Percentiles rank a stretch among this genome's conserved stretches.
Conservation (phyloP, 257 asterid genomes). For the Rhazya stricta region DNA sequence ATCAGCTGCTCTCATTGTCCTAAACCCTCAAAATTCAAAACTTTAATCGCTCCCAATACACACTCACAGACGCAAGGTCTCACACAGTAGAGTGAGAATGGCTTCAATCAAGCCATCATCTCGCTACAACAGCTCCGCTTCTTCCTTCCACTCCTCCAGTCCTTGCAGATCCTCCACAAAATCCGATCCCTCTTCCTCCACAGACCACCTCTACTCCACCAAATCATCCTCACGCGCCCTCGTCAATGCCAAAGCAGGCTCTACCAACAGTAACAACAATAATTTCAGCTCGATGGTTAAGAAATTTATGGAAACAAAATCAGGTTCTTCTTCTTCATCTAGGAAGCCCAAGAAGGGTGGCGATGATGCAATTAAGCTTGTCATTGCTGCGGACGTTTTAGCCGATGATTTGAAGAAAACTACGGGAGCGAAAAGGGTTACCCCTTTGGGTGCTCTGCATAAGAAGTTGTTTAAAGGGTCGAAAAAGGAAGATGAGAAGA, state of each 20-base stretch:
- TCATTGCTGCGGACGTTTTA: slow-evolving; percentile 50
- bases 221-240: slow-evolving; percentile 35
- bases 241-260: slow-evolving; percentile 29
- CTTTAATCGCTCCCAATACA: slow-evolving; percentile 18
- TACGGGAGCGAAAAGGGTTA: slow-evolving; percentile 31
- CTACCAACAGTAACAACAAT: not conserved
- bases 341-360: slow-evolving; percentile 32
- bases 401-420: slow-evolving; percentile 75
- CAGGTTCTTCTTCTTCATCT: not conserved
- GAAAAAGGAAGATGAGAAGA: slow-evolving; percentile 46
- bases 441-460: slow-evolving; percentile 59
- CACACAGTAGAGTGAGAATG: slow-evolving; percentile 30
- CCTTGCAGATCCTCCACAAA: slow-evolving; percentile 42
- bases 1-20: not conserved
- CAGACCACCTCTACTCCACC: slow-evolving; percentile 22
- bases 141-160: slow-evolving; percentile 20
- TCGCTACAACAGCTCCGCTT: slow-evolving; percentile 48
- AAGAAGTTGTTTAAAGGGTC: slow-evolving; percentile 79
- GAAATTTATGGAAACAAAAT: slow-evolving; percentile 58
- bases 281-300: slow-evolving; percentile 64
- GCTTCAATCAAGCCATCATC: slow-evolving; percentile 70
- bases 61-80: not conserved
- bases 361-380: slow-evolving; percentile 16
- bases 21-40: slow-evolving; percentile 20
- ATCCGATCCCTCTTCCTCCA: slow-evolving; percentile 77